phyloP scores from a whole-genome alignment of 2,329 filamentous ascomycete genomes.

The Onygenales sp. region DNA sequence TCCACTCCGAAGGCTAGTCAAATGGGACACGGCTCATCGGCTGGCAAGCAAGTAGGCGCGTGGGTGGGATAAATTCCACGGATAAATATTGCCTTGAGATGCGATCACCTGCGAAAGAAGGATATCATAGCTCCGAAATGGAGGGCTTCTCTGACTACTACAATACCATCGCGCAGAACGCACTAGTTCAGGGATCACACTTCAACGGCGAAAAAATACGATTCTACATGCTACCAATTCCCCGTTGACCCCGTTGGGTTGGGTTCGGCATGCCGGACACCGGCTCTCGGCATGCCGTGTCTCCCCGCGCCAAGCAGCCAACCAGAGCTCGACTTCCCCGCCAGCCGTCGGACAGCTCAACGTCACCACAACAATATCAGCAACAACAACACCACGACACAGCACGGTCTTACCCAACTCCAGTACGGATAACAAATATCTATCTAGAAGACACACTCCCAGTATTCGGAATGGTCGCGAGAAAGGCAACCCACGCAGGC shows the following conservation, averaged over 20 bases:
- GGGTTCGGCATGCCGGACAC: not conserved
- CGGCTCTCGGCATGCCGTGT: constrained; percentile 10
- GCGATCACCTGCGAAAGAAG: too few species aligned
- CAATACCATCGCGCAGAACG: too few species aligned
- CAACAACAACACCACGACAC: not conserved
- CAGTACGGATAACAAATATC: not conserved
- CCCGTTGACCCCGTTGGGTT: not conserved
- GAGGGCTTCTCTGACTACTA: too few species aligned
- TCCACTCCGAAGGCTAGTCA: not conserved
- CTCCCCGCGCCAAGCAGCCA: not conserved
- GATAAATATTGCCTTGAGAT: too few species aligned
- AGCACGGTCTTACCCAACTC: not conserved
- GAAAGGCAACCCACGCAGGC: constrained; percentile 67
- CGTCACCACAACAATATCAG: not conserved
- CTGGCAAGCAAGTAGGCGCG: too few species aligned
- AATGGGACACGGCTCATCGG: too few species aligned
- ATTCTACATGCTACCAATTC: too few species aligned
- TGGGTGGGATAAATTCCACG: too few species aligned
- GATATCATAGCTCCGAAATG: too few species aligned
- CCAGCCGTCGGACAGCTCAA: not conserved
- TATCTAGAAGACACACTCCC: too few species aligned
- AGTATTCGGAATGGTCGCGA: constrained; percentile 23
- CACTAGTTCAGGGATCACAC: too few species aligned
- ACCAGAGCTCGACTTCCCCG: not conserved
- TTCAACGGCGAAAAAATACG: too few species aligned